Conservation (phyloP, 139 green algal species). For the Nannochloris sp. region DNA sequence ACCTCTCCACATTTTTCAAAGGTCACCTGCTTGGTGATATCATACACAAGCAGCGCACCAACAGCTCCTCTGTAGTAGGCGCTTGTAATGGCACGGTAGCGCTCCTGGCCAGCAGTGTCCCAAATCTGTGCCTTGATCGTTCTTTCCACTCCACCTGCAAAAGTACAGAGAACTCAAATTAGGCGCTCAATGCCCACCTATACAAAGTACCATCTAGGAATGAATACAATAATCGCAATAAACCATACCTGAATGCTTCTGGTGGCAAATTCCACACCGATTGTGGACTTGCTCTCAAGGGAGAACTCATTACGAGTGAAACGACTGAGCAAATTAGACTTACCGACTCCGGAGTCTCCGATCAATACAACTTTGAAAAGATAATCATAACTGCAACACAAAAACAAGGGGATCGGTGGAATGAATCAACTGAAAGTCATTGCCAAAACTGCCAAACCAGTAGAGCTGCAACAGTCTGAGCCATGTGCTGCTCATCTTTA, state of each 20-base stretch:
- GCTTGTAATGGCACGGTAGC: slow-evolving; percentile 97
- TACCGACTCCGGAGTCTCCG: slow-evolving; percentile 95
- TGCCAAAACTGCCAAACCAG: background rate
- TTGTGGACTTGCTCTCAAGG: slow-evolving; percentile 97
- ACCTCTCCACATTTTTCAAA: slow-evolving; percentile 96
- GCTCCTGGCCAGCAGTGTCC: slow-evolving; percentile 96
- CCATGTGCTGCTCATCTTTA: background rate
- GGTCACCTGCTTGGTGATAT: slow-evolving; percentile 95
- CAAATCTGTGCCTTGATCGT: slow-evolving; percentile 99
- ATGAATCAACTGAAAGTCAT: background rate
- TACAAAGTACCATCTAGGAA: background rate
- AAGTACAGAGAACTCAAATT: too few relatives aligned
- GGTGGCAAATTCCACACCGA: slow-evolving; percentile 98
- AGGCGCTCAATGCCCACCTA: too few relatives aligned
- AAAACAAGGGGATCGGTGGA: background rate
- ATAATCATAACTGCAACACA: slow-evolving; percentile 89
- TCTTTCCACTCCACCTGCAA: slow-evolving; percentile 95
- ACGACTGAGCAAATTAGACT: slow-evolving; percentile 93
- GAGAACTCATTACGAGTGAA: slow-evolving; percentile 99
- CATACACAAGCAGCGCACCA: slow-evolving; percentile 95
- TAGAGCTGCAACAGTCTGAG: background rate
- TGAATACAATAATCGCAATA: background rate
- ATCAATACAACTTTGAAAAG: slow-evolving; percentile 99
- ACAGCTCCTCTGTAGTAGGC: slow-evolving; percentile 98
- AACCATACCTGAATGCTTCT: slow-evolving; percentile 86